phyloP scores from a whole-genome alignment of 208 protist species.

The Entamoeba invadens region DNA sequence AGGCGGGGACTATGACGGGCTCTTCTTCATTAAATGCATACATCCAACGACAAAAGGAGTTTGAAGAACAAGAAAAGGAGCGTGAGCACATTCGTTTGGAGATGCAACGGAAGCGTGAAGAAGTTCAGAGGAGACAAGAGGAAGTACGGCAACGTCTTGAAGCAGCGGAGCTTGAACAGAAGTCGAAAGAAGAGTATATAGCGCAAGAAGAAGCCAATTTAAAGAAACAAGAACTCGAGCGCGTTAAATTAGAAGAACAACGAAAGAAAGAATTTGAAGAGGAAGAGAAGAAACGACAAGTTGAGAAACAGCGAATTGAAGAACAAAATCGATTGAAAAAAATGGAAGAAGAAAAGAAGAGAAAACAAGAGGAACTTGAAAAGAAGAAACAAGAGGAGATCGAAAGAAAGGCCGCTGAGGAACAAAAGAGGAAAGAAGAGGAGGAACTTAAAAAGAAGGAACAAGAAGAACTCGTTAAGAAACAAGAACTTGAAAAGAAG shows the following conservation, averaged over 20 bases:
- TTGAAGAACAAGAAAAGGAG: not conserved
- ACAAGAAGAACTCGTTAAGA: not conserved
- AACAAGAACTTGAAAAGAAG: not conserved
- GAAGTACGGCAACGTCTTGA: not conserved
- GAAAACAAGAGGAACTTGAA: not conserved
- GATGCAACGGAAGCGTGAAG: not conserved
- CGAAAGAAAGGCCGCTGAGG: not conserved
- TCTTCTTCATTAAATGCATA: not conserved
- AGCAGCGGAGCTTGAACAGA: not conserved
- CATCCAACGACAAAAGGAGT: not conserved
- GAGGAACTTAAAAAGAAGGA: not conserved
- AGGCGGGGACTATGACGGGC: not conserved
- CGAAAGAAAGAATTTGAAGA: not conserved
- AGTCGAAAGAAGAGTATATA: not conserved
- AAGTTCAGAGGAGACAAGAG: not conserved
- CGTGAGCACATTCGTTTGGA: not conserved
- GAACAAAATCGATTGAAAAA: not conserved
- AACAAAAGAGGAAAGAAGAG: not conserved
- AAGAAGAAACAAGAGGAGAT: not conserved
- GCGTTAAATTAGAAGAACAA: not conserved
- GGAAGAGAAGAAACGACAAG: not conserved
- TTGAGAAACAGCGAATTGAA: not conserved
- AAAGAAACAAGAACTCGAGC: not conserved
- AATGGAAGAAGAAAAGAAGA: not conserved
- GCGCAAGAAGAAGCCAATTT: not conserved